Evolutionary conservation across 352 stramenopile species (phyloP).

Genomic region (Globisporangium radiosum): DNA sequence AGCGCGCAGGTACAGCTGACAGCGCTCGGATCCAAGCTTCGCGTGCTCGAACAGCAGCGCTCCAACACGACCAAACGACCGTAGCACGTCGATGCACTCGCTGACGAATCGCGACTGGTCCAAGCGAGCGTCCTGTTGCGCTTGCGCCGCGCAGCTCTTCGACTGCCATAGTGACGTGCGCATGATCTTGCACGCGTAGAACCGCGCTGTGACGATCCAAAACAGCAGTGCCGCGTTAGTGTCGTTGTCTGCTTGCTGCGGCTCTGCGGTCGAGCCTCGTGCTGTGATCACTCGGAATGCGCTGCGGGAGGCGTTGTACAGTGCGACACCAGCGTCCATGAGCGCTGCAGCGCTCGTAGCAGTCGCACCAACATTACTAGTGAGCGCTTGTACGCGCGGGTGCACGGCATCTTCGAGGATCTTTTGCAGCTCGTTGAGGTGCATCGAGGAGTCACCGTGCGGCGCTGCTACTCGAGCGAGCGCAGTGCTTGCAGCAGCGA

Average conservation of each 20-base stretch:
- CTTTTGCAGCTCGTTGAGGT: constrained; percentile 1
- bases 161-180: constrained; percentile 33
- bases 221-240: constrained; percentile 7
- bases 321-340: constrained; percentile 53
- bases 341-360: constrained; percentile 21
- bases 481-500: background rate
- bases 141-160: constrained; percentile 9
- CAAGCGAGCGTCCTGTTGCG: constrained; percentile 1
- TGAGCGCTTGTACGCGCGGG: constrained; percentile 14
- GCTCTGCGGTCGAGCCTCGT: background rate
- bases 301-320: constrained; percentile 60
- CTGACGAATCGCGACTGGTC: constrained; percentile 32
- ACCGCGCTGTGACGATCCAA: constrained; percentile 33
- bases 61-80: constrained; percentile 65
- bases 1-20: constrained; percentile 47
- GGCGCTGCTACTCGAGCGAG: constrained; percentile 8
- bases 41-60: constrained; percentile 53
- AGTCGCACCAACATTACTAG: constrained; percentile 18
- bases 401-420: constrained; percentile 23
- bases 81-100: constrained; percentile 65
- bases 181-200: constrained; percentile 65
- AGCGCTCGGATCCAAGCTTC: constrained; percentile 34
- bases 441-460: background rate
- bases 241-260: constrained; percentile 3
- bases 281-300: constrained; percentile 24